Percentiles rank a stretch among this genome's conserved stretches.
Evolutionary conservation across 1,139 yeast genomes (phyloP).

Genomic region (Yamadazyma aaseri): DNA sequence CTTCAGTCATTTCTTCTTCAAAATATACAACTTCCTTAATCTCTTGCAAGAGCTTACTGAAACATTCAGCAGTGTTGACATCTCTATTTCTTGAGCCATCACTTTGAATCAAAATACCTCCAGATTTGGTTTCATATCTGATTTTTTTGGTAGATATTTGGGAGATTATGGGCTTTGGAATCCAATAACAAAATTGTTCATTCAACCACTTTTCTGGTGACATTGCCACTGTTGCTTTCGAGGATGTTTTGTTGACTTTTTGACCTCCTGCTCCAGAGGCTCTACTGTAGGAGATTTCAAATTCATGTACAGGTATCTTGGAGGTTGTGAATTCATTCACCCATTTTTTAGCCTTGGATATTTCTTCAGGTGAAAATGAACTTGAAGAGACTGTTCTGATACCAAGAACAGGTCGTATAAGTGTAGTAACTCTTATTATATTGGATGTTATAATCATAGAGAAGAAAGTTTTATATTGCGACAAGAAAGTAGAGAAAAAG

Average conservation of each 20-base stretch:
- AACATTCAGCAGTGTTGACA: conserved; percentile 58
- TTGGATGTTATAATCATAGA: too few species aligned
- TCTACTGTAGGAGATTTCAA: conserved; percentile 59
- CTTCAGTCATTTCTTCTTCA: conserved; percentile 49
- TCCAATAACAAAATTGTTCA: conserved; percentile 52
- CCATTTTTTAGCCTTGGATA: conserved; percentile 25
- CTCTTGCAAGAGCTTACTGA: conserved; percentile 54
- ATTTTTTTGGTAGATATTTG: conserved; percentile 43
- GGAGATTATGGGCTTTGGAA: conserved; percentile 52
- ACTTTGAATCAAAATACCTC: conserved; percentile 63
- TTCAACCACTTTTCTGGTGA: conserved; percentile 46
- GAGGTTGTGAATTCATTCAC: conserved; percentile 21
- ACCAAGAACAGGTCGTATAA: too few species aligned
- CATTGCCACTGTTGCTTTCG: conserved; percentile 72
- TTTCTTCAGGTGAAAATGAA: conserved; percentile 18
- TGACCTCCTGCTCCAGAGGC: conserved; percentile 97
- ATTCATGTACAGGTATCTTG: conserved; percentile 49
- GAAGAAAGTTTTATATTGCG: too few species aligned
- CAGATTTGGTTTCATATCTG: conserved; percentile 54
- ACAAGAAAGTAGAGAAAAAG: too few species aligned
- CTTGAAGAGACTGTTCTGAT: neutral
- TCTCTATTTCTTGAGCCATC: conserved; percentile 62
- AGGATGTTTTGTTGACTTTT: conserved; percentile 80
- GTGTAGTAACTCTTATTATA: too few species aligned
- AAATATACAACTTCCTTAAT: conserved; percentile 49